Base-by-base conservation (phyloP, 148 eudicot genomes). In the Amaranthus palmeri region DNA sequence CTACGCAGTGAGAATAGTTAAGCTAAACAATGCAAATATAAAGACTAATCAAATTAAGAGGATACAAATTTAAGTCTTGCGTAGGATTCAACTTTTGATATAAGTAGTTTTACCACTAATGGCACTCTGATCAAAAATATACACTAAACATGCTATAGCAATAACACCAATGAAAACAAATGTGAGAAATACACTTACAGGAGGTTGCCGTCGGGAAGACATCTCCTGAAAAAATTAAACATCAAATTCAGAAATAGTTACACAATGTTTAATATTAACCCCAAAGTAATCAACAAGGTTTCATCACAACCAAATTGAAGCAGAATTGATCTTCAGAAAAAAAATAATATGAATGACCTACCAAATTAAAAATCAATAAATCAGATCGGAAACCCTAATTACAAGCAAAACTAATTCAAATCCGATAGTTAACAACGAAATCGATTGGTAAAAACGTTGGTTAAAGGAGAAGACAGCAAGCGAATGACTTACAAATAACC, bases 131-230 rank as follows among this genome's bases (percentile, higher is more conserved):
- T n/a, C 11, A 14, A 44, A 48, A 18, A 36, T 49, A 9, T 6
- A 72, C 1, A 25, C 46, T 56, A 5, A 10, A 53, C 61, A 64
- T 71, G 41, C 42, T 62, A 62, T n/a, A 48, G 14, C 10, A 14
- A 15, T 25, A 25, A 25, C 36, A 61, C 15, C 10, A 3, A 59
- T 3, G 44, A 50, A 43, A 43, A 14, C 10, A 36, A 49, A n/a
- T 41, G 64, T 36, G 43, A 48, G 8, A 48, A 64, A 57, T 43
- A 2, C 46, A 86, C 96, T 86, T 80, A 90, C 96, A 88, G 65
- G 53, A 90, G 88, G 82, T 90, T 90, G 70, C 96, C 96, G 59
- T 90, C 96, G 3, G 77, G 47, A 42, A 90, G 71, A 68, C 90
- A 86, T 40, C 68, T 88, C 89, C 96, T 90, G 88, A 49, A 80